Base-by-base conservation (phyloP, 768 basidiomycete species). In the Tulasnella sp. region DNA sequence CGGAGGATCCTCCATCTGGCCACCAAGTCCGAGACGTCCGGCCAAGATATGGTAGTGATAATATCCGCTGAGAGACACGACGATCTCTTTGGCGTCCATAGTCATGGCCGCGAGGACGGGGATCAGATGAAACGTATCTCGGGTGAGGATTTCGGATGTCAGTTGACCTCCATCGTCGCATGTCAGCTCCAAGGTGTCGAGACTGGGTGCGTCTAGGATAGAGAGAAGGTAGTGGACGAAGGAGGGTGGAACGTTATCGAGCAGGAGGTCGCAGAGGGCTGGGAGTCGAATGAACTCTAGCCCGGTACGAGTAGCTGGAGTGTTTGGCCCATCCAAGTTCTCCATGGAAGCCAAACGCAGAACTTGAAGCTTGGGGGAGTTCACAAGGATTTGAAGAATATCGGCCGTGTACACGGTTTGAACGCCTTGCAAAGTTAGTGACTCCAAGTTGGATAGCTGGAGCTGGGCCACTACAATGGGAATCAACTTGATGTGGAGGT, bases 131-230 rank as follows among this genome's bases (percentile, higher is more conserved):
- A 37, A 37, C 14, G 28, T 31, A 69, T 37, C 54, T 54, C 5
- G 64, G 14, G 34, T 69, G 16, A 69, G 64, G 64, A 69, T 69
- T 69, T 69, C 64, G 64, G 64, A 28, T 34, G 64, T 69, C 31
- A 37, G 37, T 69, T 6, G 64, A 28, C 18, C 64, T 69, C 31
- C 6, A 14, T 31, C 64, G 31, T 69, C 64, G 28, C 64, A 69
- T 34, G 18, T 34, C 64, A 69, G 12, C 31, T 69, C 5, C 34
- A 31, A 31, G 64, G 28, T 31, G 18, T 37, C 12, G 16, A 69
- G 64, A 18, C 37, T 69, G 28, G 64, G 64, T 7, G 34, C 12
- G 16, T 69, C 14, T 20, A 69, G 34, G 34, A 20, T 69, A 18
- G 31, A 69, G 28, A 69, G 64, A 69, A 69, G 34, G 64, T 18